Evolutionary conservation across 306 rosid genomes (phyloP).

Genomic region (Lithocarpus polystachyus): DNA sequence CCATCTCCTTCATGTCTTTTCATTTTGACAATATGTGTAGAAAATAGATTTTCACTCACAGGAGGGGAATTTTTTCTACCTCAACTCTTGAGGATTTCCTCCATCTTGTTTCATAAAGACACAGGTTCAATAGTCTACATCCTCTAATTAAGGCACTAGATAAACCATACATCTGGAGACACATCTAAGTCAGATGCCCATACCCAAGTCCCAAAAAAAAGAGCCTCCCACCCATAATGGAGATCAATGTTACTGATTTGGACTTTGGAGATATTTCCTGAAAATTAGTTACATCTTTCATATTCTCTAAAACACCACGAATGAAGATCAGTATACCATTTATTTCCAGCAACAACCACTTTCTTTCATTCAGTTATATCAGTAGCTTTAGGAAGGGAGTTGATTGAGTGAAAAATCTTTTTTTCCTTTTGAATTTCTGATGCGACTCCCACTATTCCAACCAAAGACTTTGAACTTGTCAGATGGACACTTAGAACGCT

Average conservation of each 20-base stretch:
- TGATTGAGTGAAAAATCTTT: constrained; percentile 51
- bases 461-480: constrained; percentile 90
- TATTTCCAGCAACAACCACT: constrained; percentile 3
- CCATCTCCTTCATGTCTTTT: not conserved
- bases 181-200: not conserved
- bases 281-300: not conserved
- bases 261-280: not conserved
- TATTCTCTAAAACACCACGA: not conserved
- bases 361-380: constrained; percentile 15
- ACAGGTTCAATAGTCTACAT: not conserved
- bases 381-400: not conserved
- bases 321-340: not conserved
- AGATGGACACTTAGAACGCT: constrained; percentile 84
- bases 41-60: not conserved
- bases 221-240: not conserved
- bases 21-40: not conserved
- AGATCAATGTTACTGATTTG: not conserved
- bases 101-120: not conserved
- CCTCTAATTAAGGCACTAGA: not conserved
- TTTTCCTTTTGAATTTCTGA: constrained; percentile 90
- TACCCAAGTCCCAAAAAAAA: not conserved
- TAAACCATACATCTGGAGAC: not conserved
- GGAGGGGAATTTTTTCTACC: not conserved
- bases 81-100: not conserved
- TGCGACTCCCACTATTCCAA: constrained; percentile 79